Evolutionary conservation across 2,329 filamentous ascomycete species (phyloP), one percentile per base, ranked within the genome.

Genomic region (Alternaria burnsii): DNA sequence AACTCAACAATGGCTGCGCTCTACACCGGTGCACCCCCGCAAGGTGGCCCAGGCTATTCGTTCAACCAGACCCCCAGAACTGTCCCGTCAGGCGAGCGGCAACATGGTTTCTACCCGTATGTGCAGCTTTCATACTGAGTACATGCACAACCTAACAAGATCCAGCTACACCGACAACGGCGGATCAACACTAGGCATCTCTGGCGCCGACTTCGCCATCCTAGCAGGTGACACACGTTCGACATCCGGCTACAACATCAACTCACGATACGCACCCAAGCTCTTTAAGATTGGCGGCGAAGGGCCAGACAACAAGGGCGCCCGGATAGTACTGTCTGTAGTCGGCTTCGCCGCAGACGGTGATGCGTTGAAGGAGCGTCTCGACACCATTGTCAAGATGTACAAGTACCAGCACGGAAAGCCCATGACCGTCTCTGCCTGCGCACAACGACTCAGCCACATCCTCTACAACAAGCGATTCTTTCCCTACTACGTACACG

Each of bases 381-480:
- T 98, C 66, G 94, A 98, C 78, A 90, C 92, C 66, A 88, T 97
- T 76, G 95, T 96, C 85, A 98, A 97, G 86, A 97, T 98, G 90
- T 98, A 98, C 88, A 92, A 91, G 75, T 97, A 97, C 85, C 93
- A 96, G 79, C 94, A 98, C 80, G 93, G 93, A 81, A 99, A 98
- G 85, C 89, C 92, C 68, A 99, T 99, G 90, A 90, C 88, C 66
- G 91, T 98, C 75, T 90, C 92, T 74, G 95, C 95, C 50, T 98
- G 94, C 81, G 96, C 95, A 57, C 94, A 98, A 82, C 89, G 94
- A 58, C 86, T 99, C 63, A 94, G 92, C 41, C 97, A 96, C 47
- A 96, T 99, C 69, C 89, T 99, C 58, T 99, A 99, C 85, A 86
- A 89, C 80, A 98, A 98, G 85, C 92, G 95, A 50, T 99, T 99